Conservation (phyloP, 148 eudicot species). For the Limonium bicolor region DNA sequence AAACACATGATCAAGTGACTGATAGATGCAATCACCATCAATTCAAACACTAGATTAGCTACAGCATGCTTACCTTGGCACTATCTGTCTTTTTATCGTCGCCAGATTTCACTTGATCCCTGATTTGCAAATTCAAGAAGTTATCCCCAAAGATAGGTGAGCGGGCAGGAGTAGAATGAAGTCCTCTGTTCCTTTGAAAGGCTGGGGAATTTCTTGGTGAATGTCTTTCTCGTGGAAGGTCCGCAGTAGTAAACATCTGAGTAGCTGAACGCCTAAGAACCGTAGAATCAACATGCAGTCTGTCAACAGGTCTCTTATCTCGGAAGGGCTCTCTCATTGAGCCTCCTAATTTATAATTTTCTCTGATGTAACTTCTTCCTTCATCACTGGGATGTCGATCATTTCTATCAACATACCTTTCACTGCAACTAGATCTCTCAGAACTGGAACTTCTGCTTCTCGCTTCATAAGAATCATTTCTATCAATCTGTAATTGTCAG, state of each 20-base stretch:
- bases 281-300: constrained; percentile 27
- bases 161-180: too few relatives aligned
- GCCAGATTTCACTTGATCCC: constrained; percentile 19
- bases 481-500: constrained; percentile 8
- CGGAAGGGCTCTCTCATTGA: constrained; percentile 18
- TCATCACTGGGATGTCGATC: constrained; percentile 18
- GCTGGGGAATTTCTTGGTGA: constrained; percentile 33
- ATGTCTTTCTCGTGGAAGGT: constrained; percentile 18
- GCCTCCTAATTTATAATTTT: constrained; percentile 15
- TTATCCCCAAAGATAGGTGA: constrained; percentile 54
- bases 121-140: constrained; percentile 18
- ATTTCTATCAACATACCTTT: constrained; percentile 15
- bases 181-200: too few relatives aligned
- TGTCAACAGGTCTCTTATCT: constrained; percentile 38
- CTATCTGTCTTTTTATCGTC: constrained; percentile 11
- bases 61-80: constrained; percentile 22
- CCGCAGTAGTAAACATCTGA: constrained; percentile 26
- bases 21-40: neutral
- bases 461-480: constrained; percentile 19
- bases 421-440: constrained; percentile 13
- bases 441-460: neutral
- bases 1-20: too few relatives aligned
- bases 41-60: neutral
- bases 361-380: constrained; percentile 16
- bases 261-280: constrained; percentile 31